Evolutionary conservation across 176 grass and related monocot genomes (phyloP).

Genomic region (Tillandsia leiboldiana): DNA sequence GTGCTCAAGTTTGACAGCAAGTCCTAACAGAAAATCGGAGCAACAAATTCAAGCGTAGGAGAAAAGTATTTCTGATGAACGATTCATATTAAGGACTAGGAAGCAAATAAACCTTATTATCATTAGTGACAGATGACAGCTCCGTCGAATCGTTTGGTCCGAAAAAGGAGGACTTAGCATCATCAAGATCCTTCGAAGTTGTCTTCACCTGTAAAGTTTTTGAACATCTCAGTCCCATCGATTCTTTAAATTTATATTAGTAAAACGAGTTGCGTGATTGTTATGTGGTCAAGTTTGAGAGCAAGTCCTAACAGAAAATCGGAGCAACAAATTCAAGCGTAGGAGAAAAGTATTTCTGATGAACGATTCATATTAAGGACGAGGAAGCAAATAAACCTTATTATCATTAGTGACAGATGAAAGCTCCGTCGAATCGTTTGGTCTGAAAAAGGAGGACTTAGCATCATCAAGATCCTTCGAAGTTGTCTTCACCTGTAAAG

Average conservation of each 20-base stretch:
- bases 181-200: slow-evolving; percentile 26
- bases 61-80: not conserved
- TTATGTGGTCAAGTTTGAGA: too few relatives aligned
- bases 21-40: too few relatives aligned
- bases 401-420: slow-evolving; percentile 21
- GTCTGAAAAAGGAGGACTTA: slow-evolving; percentile 29
- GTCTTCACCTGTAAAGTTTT: slow-evolving; percentile 37
- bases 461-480: slow-evolving; percentile 26
- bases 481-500: slow-evolving; percentile 38
- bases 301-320: too few relatives aligned
- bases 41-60: too few relatives aligned
- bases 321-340: too few relatives aligned
- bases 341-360: not conserved
- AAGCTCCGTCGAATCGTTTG: slow-evolving; percentile 20
- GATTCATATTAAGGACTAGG: too few relatives aligned
- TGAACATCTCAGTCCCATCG: not conserved
- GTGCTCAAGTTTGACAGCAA: too few relatives aligned
- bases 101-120: slow-evolving; percentile 28
- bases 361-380: too few relatives aligned
- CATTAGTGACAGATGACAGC: slow-evolving; percentile 18
- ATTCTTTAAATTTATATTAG: too few relatives aligned
- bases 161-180: slow-evolving; percentile 25
- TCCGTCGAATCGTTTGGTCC: slow-evolving; percentile 24
- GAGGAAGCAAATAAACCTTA: slow-evolving; percentile 21
- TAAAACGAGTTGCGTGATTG: too few relatives aligned